phyloP scores from a whole-genome alignment of 2,329 filamentous ascomycete species.

The Stachybotrys echinatus region DNA sequence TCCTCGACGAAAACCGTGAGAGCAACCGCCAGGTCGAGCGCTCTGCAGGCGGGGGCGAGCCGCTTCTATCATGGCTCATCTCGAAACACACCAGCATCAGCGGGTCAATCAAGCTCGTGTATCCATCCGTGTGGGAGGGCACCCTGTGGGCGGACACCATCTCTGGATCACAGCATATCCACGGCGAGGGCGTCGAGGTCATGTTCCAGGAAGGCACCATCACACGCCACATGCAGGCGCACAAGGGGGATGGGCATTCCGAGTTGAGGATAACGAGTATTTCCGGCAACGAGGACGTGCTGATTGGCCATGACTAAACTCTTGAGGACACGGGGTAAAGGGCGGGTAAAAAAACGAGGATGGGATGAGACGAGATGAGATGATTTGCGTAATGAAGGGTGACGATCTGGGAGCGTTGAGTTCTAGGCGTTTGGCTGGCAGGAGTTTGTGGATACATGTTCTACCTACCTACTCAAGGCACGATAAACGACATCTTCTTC shows the following conservation, averaged over 20 bases:
- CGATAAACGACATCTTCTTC: too few species aligned
- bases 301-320: too few species aligned
- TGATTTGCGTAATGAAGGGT: too few species aligned
- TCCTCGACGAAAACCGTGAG: neutral
- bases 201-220: conserved; percentile 24
- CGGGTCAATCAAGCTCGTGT: conserved; percentile 35
- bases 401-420: neutral
- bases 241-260: conserved; percentile 35
- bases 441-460: too few species aligned
- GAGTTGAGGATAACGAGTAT: conserved; percentile 23
- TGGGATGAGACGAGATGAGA: too few species aligned
- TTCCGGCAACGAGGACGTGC: conserved; percentile 20
- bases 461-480: too few species aligned
- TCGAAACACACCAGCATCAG: conserved; percentile 39
- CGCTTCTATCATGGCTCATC: conserved; percentile 27
- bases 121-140: conserved; percentile 47
- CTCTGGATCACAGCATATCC: conserved; percentile 31
- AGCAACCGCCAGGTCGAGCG: neutral
- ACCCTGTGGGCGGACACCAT: conserved; percentile 31
- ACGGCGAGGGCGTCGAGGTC: conserved; percentile 38
- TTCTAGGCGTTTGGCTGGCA: neutral
- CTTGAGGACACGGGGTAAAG: too few species aligned
- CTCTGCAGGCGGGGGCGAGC: neutral
- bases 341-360: too few species aligned
- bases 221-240: conserved; percentile 24